Percentiles rank a stretch among this genome's conserved stretches.
phyloP scores from a whole-genome alignment of 1,139 yeast species.

The Lodderomyces parapsilosis region DNA sequence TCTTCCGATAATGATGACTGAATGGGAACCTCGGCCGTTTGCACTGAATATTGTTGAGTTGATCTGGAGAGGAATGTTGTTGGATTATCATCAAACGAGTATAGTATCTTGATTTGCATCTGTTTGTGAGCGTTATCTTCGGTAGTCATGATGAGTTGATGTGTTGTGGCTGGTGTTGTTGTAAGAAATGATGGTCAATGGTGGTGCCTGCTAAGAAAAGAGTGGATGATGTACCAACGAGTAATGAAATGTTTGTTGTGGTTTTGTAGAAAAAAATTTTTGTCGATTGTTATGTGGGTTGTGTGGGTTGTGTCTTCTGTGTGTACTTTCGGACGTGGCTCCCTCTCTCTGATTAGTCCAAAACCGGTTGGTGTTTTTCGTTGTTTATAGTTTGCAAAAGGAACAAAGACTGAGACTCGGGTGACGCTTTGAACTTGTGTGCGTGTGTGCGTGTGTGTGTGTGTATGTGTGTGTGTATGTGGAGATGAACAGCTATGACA shows the following conservation, averaged over 20 bases:
- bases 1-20: constrained; percentile 21
- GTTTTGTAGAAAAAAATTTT: not conserved
- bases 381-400: not conserved
- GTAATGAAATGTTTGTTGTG: not conserved
- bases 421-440: no score
- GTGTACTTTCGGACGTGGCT: not conserved
- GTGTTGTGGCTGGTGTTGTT: not conserved
- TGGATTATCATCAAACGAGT: constrained; percentile 58
- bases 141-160: constrained; percentile 12
- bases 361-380: not conserved
- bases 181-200: not conserved
- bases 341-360: not conserved
- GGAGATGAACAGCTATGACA: not conserved
- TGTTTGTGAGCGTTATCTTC: constrained; percentile 32
- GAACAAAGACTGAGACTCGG: no score
- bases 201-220: not conserved
- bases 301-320: not conserved
- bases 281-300: not conserved
- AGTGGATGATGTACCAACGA: not conserved
- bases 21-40: constrained; percentile 45
- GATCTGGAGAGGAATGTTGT: constrained; percentile 61
- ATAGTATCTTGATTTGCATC: constrained; percentile 57
- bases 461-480: no score
- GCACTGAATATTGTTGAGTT: constrained; percentile 40
- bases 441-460: no score